Percentiles rank a stretch among this genome's conserved stretches.
Conservation (phyloP, 2,329 filamentous ascomycete genomes). For the Thelonectria blattea region DNA sequence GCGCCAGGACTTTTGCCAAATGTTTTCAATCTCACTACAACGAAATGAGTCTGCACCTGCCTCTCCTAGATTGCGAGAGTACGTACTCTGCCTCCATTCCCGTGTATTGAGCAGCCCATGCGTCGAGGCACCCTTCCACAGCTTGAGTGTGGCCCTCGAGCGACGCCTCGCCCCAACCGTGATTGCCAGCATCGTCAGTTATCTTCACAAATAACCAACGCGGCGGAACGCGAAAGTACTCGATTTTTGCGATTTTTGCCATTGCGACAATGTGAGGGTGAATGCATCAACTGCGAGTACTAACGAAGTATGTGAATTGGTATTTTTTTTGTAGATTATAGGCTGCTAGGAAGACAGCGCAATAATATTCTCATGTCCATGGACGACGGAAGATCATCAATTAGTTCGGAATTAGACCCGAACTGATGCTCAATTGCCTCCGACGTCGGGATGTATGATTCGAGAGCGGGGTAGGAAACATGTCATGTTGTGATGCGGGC, state of each 20-base stretch:
- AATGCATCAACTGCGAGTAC: not conserved
- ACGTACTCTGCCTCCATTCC: slow-evolving; percentile 74
- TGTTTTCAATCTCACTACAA: slow-evolving; percentile 74
- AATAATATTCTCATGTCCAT: not conserved
- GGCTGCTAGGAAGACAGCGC: not conserved
- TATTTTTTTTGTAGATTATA: not conserved
- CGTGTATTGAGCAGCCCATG: slow-evolving; percentile 65
- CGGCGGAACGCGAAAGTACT: slow-evolving; percentile 77
- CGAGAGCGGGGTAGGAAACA: not conserved
- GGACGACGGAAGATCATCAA: not conserved
- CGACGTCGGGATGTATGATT: not conserved
- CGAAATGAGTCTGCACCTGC: not conserved
- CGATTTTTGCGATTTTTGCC: slow-evolving; percentile 54
- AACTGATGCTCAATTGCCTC: not conserved
- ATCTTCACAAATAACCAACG: slow-evolving; percentile 82
- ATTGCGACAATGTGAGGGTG: slow-evolving; percentile 24
- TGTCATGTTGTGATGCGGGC: not conserved
- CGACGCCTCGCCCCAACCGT: slow-evolving; percentile 77
- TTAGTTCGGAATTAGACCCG: slow-evolving; percentile 14
- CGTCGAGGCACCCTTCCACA: slow-evolving; percentile 75
- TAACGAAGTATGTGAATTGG: not conserved
- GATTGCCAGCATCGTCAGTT: slow-evolving; percentile 66
- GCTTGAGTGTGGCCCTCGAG: slow-evolving; percentile 76
- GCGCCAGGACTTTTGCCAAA: slow-evolving; percentile 78
- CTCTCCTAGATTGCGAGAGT: accelerated